A percentile compares a stretch with the other conserved stretches of the same genome.
Conservation (phyloP, 495 filamentous ascomycete species). For the Acidiella bohemica region DNA sequence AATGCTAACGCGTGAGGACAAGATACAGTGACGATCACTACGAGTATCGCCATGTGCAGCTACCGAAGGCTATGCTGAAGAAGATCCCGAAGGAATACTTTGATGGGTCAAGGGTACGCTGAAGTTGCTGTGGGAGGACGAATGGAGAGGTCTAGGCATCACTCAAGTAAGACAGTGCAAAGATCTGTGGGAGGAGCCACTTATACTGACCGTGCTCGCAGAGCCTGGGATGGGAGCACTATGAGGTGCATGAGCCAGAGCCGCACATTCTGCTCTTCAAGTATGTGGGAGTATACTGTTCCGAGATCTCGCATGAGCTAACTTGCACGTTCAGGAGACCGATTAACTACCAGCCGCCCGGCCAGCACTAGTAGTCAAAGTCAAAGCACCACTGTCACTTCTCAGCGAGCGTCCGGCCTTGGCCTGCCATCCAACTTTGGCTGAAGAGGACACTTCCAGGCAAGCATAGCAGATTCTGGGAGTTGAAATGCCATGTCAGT, state of each 20-base stretch:
- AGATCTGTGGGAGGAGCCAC: conserved; percentile 8
- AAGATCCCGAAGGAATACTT: conserved; percentile 93
- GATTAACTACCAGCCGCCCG: background rate
- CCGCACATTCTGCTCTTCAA: conserved; percentile 98
- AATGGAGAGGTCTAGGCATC: conserved; percentile 92
- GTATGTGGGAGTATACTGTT: conserved; percentile 49
- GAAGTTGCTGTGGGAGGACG: conserved; percentile 95
- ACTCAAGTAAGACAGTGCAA: conserved; percentile 54
- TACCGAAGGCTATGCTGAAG: conserved; percentile 96
- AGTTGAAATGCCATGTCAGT: background rate
- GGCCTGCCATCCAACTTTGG: background rate
- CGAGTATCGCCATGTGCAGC: conserved; percentile 92
- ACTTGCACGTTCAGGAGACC: background rate
- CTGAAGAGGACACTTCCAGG: background rate
- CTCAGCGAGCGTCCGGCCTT: background rate
- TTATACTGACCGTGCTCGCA: conserved; percentile 27
- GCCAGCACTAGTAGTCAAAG: background rate
- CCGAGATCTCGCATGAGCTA: background rate
- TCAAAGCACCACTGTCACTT: conserved; percentile 10
- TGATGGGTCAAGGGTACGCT: conserved; percentile 73
- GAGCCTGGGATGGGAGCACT: conserved; percentile 98
- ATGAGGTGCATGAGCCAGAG: conserved; percentile 97
- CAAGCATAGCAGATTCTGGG: too few relatives aligned
- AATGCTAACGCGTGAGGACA: background rate
- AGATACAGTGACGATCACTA: conserved; percentile 81